Base-by-base conservation (phyloP, 2,329 filamentous ascomycete genomes). In the Moelleriella libera region DNA sequence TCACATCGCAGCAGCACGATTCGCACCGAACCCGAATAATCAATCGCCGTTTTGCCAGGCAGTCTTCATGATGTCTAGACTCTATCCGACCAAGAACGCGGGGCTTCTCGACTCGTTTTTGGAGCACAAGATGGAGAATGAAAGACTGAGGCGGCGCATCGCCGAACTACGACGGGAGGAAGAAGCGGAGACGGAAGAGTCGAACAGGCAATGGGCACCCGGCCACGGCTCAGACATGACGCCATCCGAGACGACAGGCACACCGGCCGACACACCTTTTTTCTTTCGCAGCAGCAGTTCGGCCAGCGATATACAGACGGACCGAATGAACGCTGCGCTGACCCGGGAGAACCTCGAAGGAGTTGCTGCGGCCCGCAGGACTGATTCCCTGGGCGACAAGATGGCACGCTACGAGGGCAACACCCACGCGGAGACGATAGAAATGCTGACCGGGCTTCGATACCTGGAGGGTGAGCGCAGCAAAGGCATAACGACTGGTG, bases 101-200 rank as follows among this genome's bases (percentile, higher is more conserved):
- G 78, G 78, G 4, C 72, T 96, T 9, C 72, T 96, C 21, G 89
- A 97, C 65, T 94, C 88, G 0, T 96, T 96, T 58, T 72, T 97
- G 30, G 90, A 97, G 62, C 89, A 96, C 68, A 96, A 96, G 65
- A 90, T 95, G 47, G 90, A 96, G 63, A 95, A 96, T 58, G 88
- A 95, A 67, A 79, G 89, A 5, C 66, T 97, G 45, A 81, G 80
- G 57, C 84, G 87, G 56, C 80, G 87, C 42, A 94, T 97, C 51
- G 81, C 83, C 14, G 88, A 94, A 64, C 70, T 96, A 47, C 86
- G 85, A 55, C 76, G 78, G 51, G 90, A 96, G 63, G 90, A 96
- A 62, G 80, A 83, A 48, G 85, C 89, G 47, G 89, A 94, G 51
- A 73, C 75, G 12, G 83, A 85, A 50, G 76, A 80, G 49, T 75